These are phyloP conservation scores for Neoboletus brunneissimus DNA, from an alignment of 768 basidiomycete species.

Conservation along the genomic window DNA sequence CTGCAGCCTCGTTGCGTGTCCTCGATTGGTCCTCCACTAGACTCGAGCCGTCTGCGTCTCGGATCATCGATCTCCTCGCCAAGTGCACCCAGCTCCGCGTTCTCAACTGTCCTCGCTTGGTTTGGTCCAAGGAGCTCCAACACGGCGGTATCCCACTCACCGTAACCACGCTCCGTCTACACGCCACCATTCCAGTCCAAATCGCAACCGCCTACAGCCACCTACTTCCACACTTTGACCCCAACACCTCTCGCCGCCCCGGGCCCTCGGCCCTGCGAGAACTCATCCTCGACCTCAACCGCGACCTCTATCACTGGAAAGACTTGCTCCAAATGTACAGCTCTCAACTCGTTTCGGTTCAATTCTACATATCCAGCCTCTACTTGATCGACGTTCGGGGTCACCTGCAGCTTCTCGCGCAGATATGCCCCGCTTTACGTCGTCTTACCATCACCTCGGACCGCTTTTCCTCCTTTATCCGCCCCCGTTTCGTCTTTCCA, in stretches of 20 bases:
- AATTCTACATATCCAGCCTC: not conserved
- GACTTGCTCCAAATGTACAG: constrained; percentile 14
- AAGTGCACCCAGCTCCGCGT: constrained; percentile 17
- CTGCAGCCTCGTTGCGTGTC: constrained; percentile 19
- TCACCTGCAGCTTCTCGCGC: constrained; percentile 7
- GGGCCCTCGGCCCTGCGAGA: constrained; percentile 15
- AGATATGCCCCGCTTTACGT: constrained; percentile 16
- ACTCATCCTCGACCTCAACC: constrained; percentile 14
- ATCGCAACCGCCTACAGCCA: not conserved
- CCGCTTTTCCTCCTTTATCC: not conserved
- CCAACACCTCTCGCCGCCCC: not conserved
- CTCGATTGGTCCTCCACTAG: constrained; percentile 15
- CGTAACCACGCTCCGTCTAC: constrained; percentile 17
- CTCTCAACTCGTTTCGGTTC: constrained; percentile 18
- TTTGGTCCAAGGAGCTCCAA: constrained; percentile 6
- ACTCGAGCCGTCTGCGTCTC: not conserved
- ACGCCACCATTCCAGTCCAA: not conserved
- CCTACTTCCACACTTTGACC: not conserved
- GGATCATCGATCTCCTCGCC: constrained; percentile 3
- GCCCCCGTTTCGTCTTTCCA: constrained; percentile 4
- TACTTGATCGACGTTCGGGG: not conserved
- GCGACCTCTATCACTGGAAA: constrained; percentile 1
- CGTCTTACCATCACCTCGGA: constrained; percentile 18
- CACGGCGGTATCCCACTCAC: constrained; percentile 4
- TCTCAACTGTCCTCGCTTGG: constrained; percentile 8